Evolutionary conservation across 2,329 filamentous ascomycete genomes (phyloP).

Genomic region (Colletotrichum sp.): DNA sequence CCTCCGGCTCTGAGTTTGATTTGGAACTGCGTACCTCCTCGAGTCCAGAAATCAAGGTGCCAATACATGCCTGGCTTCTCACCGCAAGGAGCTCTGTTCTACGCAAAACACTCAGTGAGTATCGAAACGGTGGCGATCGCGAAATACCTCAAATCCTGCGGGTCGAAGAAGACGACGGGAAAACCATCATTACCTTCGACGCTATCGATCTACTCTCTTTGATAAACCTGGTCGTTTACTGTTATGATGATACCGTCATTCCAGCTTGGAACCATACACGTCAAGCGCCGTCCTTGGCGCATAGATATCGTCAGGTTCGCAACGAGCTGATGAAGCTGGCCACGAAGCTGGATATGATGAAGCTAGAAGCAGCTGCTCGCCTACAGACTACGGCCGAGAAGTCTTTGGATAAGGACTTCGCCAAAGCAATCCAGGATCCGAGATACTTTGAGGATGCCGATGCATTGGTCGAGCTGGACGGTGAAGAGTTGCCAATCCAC

Average conservation of each 20-base stretch:
- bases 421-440: conserved; percentile 68
- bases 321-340: conserved; percentile 89
- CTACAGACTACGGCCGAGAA: conserved; percentile 70
- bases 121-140: conserved; percentile 57
- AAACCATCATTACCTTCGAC: conserved; percentile 66
- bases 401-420: conserved; percentile 73
- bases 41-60: conserved; percentile 72
- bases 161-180: conserved; percentile 56
- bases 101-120: conserved; percentile 63
- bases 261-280: conserved; percentile 86
- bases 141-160: conserved; percentile 64
- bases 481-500: conserved; percentile 74
- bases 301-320: conserved; percentile 79
- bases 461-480: conserved; percentile 77
- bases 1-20: conserved; percentile 45
- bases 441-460: conserved; percentile 82
- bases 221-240: conserved; percentile 78
- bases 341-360: conserved; percentile 69
- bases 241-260: conserved; percentile 80
- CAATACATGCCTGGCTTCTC: conserved; percentile 83
- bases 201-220: conserved; percentile 77
- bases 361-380: conserved; percentile 78
- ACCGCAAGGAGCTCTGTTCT: conserved; percentile 74
- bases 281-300: conserved; percentile 67
- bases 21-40: conserved; percentile 59